Conservation (phyloP, 306 rosid genomes). For the Potentilla sterilis region DNA sequence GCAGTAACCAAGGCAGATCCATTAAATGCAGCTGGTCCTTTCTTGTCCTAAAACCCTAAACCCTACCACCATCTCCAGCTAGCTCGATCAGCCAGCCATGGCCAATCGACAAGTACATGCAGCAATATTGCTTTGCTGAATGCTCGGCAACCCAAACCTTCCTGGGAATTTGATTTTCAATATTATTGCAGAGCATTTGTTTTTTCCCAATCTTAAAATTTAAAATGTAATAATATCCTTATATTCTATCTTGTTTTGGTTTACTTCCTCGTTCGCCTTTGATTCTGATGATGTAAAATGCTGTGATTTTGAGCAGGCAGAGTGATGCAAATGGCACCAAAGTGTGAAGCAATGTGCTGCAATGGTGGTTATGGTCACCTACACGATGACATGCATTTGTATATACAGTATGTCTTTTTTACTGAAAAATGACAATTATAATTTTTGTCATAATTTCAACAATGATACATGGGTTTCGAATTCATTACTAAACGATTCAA, state of each 20-base stretch:
- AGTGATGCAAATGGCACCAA: neutral
- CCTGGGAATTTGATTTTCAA: constrained; percentile 26
- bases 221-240: neutral
- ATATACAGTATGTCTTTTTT: neutral
- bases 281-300: neutral
- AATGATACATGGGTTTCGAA: no score
- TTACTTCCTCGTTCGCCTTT: neutral
- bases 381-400: neutral
- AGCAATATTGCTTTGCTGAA: neutral
- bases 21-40: constrained; percentile 12
- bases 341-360: neutral
- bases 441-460: neutral
- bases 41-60: constrained; percentile 16
- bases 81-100: constrained; percentile 1
- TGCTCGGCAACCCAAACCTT: neutral
- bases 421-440: neutral
- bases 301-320: neutral
- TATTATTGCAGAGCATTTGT: neutral
- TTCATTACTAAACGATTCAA: neutral
- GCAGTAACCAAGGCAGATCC: neutral
- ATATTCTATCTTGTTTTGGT: neutral
- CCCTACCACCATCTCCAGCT: neutral
- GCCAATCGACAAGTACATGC: neutral
- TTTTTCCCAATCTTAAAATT: neutral
- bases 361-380: neutral